phyloP scores from a whole-genome alignment of 495 filamentous ascomycete species.

The Penicillium bovifimosum region DNA sequence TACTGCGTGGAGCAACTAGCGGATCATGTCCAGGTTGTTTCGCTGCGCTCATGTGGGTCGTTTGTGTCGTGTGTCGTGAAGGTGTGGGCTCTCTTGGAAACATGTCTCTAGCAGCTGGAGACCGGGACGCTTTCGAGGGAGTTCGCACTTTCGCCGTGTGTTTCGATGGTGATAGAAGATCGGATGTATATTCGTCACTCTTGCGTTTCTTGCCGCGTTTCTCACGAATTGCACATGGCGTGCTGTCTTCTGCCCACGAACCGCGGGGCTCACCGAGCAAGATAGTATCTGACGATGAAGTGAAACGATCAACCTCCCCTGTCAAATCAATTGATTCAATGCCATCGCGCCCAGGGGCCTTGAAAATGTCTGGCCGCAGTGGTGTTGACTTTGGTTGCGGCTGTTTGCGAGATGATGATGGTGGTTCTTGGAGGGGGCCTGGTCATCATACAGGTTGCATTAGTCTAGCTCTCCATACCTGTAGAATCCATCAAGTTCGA shows the following conservation, averaged over 20 bases:
- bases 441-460: neutral
- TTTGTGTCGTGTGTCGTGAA: neutral
- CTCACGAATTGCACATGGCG: constrained; percentile 37
- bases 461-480: neutral
- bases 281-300: constrained; percentile 37
- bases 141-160: constrained; percentile 22
- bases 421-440: constrained; percentile 14
- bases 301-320: constrained; percentile 42
- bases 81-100: neutral
- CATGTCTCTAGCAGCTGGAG: neutral
- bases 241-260: constrained; percentile 58
- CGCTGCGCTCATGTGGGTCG: neutral
- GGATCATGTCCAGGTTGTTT: constrained; percentile 4
- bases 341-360: constrained; percentile 22
- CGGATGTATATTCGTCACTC: constrained; percentile 59
- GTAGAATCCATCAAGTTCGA: neutral
- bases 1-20: constrained; percentile 4
- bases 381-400: constrained; percentile 18
- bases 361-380: constrained; percentile 16
- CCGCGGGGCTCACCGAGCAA: constrained; percentile 48
- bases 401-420: constrained; percentile 18
- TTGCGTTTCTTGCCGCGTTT: constrained; percentile 66
- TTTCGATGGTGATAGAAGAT: constrained; percentile 34
- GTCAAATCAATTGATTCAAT: constrained; percentile 71
- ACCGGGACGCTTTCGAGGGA: constrained; percentile 8